Conservation (phyloP, 306 rosid species). For the Vigna nakashimae region DNA sequence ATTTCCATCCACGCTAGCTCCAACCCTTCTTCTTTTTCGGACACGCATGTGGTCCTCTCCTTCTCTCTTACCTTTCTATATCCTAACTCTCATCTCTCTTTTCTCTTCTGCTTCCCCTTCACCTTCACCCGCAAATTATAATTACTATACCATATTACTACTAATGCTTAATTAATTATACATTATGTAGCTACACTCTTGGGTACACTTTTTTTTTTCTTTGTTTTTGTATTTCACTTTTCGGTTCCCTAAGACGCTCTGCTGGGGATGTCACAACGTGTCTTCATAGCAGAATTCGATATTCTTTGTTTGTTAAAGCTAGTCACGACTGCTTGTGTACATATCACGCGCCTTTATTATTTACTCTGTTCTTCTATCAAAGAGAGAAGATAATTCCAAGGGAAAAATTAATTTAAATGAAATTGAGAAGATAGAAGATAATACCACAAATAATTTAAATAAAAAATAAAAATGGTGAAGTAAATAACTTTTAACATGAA, state of each 20-base stretch:
- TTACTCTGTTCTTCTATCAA: too few relatives aligned
- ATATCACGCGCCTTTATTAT: conserved; percentile 36
- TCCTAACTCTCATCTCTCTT: background rate
- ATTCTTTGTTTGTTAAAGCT: conserved; percentile 29
- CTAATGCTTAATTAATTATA: too few relatives aligned
- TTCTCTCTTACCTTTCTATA: background rate
- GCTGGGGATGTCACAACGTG: conserved; percentile 64
- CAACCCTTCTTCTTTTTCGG: conserved; percentile 50
- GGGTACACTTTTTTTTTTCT: too few relatives aligned
- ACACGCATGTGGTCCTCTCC: conserved; percentile 78
- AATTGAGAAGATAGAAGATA: too few relatives aligned
- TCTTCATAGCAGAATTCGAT: conserved; percentile 51
- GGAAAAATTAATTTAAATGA: too few relatives aligned
- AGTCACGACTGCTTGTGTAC: background rate
- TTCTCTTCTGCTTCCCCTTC: background rate
- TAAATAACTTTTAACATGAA: too few relatives aligned
- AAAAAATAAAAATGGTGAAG: too few relatives aligned
- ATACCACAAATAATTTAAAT: too few relatives aligned
- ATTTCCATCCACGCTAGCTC: conserved; percentile 48
- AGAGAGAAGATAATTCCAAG: too few relatives aligned
- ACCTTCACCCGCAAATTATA: conserved; percentile 1
- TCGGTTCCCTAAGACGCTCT: conserved; percentile 29
- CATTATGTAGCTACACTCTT: too few relatives aligned
- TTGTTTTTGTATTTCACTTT: background rate
- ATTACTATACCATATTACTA: background rate